Base-by-base conservation (phyloP, 148 eudicot genomes). In the Amaranthus hypochondriacus region DNA sequence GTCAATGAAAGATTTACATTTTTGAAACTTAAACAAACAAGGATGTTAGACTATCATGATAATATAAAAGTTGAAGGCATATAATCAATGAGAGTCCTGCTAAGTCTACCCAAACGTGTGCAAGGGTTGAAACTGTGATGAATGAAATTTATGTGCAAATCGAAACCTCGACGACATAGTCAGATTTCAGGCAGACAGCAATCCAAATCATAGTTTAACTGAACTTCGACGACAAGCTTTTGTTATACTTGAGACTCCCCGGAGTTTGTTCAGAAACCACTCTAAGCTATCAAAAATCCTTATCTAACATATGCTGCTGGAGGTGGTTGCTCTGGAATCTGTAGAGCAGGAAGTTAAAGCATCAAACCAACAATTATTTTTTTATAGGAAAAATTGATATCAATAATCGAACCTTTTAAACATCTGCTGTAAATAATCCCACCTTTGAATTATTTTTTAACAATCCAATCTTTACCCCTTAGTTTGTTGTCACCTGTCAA, bases 291-390 rank as follows among this genome's bases (percentile, higher is more conserved):
- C 15, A 11, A 50, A 72, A 70, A 42, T 2, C 6, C 9, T 62
- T 75, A 75, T 47, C 51, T 70, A 47, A 75, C 75, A 65, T 62
- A 79, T n/a, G 51, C 74, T 6, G 67, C 75, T 8, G 82, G 82
- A 57, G 82, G 82, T 6, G 82, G 78, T 52, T 75, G 78, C 62
- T 79, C 82, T 14, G 82, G 82, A 66, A 79, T 79, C 82, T 79
- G 78, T 46, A 53, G 63, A 69, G 60, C 39, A 70, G 12, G 43
- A 70, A 63, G 18, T 39, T 49, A 50, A 47, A 66, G 18, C 18
- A 46, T 28, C 39, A 28, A 28, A 28, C 39, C 39, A 28, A 28
- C 39, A 28, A 28, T 28, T 28, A 28, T 28, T 28, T 28, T 28
- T 28, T 28, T 28, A 28, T 28, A 28, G 39, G 39, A 28, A 28